phyloP scores from a whole-genome alignment of 148 eudicot species.

The Mesembryanthemum crystallinum region DNA sequence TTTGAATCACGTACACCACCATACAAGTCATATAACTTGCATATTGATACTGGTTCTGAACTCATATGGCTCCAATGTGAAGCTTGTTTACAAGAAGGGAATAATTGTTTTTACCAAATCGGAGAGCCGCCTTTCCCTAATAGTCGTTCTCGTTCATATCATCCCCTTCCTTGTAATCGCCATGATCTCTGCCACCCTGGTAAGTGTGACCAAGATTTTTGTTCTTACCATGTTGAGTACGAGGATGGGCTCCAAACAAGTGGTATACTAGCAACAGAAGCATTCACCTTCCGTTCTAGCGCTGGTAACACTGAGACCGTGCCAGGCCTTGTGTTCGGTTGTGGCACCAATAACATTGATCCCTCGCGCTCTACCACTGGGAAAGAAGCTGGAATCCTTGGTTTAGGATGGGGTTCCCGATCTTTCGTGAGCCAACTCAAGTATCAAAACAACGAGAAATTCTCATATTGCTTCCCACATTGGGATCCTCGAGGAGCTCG shows the following conservation, averaged over 20 bases:
- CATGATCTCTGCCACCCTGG: background rate
- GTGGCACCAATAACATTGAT: background rate
- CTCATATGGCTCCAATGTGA: conserved; percentile 4
- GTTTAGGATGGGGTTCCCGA: conserved; percentile 20
- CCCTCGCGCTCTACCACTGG: no score
- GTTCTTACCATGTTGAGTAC: background rate
- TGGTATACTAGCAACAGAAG: conserved; percentile 10
- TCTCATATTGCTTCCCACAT: conserved; percentile 18
- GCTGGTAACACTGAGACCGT: background rate
- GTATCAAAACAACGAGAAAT: background rate
- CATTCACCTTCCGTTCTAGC: conserved; percentile 4
- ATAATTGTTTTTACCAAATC: background rate
- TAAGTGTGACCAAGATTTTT: background rate
- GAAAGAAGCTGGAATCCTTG: background rate
- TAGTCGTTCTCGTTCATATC: conserved; percentile 2
- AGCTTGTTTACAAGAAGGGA: background rate
- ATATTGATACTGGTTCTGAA: background rate
- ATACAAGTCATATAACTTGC: background rate
- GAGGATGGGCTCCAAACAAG: background rate
- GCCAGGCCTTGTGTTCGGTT: conserved; percentile 7
- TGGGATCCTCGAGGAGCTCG: background rate
- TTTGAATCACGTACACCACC: background rate
- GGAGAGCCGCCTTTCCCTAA: background rate
- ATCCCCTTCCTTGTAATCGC: background rate
- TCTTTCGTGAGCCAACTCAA: conserved; percentile 2